phyloP scores from a whole-genome alignment of 176 grass and related monocot genomes.

The Phoenix roebelenii region DNA sequence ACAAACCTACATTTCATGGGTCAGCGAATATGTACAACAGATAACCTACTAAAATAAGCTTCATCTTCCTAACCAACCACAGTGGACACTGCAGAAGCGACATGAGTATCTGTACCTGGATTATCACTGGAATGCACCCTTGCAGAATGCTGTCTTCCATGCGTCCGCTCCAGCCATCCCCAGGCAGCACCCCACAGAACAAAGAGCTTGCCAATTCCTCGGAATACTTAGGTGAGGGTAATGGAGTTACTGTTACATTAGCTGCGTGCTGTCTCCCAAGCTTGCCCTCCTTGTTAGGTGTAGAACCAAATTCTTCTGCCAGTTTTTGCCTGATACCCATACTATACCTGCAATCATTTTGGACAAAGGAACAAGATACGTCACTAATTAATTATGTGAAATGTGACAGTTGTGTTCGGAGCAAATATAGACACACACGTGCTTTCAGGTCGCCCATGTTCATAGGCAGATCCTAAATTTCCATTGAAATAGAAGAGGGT shows the following conservation, averaged over 20 bases:
- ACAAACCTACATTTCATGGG: no score
- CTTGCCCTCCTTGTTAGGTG: conserved; percentile 70
- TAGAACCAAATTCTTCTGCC: conserved; percentile 73
- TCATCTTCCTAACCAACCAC: no score
- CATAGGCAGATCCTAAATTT: conserved; percentile 86
- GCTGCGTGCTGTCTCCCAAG: conserved; percentile 57
- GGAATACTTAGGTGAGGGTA: conserved; percentile 61
- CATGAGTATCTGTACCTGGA: conserved; percentile 51
- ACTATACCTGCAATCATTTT: conserved; percentile 64
- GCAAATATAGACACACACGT: conserved; percentile 43
- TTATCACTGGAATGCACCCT: conserved; percentile 95
- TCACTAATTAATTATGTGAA: conserved; percentile 12
- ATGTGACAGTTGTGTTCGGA: background rate
- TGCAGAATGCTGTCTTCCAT: conserved; percentile 90
- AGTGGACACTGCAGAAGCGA: background rate
- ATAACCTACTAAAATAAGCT: no score
- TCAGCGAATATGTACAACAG: no score
- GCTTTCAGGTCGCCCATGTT: conserved; percentile 65
- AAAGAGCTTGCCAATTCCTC: conserved; percentile 71
- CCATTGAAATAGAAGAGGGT: conserved; percentile 97
- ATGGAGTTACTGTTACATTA: conserved; percentile 60
- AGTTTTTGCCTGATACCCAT: conserved; percentile 89
- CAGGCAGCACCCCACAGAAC: conserved; percentile 90
- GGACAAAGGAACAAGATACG: conserved; percentile 14
- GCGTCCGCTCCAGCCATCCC: conserved; percentile 96